phyloP scores from a whole-genome alignment of 768 basidiomycete species.

The Mycena polygramma region DNA sequence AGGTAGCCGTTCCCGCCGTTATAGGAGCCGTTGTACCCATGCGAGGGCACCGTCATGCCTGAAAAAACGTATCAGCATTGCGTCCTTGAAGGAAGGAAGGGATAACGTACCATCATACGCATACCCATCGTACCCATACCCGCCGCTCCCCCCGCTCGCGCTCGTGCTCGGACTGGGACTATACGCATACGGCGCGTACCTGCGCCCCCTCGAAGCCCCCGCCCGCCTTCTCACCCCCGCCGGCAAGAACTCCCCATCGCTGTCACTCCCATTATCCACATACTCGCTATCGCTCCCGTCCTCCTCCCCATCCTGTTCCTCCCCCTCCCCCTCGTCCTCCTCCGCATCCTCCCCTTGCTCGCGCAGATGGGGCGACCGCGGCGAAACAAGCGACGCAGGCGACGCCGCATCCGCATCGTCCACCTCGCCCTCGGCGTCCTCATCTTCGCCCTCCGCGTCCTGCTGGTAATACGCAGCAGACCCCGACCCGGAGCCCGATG shows the following conservation, averaged over 20 bases:
- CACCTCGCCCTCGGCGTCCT: not conserved
- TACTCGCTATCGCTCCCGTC: conserved; percentile 39
- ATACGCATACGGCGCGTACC: conserved; percentile 33
- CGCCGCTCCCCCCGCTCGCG: not conserved
- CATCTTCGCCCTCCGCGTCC: not conserved
- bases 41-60: too few species aligned
- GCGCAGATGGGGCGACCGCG: not conserved
- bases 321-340: conserved; percentile 3
- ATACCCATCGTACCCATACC: conserved; percentile 13
- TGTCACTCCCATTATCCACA: conserved; percentile 33
- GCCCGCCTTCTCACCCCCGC: not conserved
- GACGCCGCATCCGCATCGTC: not conserved
- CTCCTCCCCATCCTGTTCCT: conserved; percentile 39
- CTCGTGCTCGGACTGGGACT: not conserved
- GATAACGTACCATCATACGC: not conserved
- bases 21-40: too few species aligned
- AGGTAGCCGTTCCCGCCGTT: too few species aligned
- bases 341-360: conserved; percentile 2
- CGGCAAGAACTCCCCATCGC: conserved; percentile 40
- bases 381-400: too few species aligned
- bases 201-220: not conserved
- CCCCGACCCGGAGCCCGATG: too few species aligned
- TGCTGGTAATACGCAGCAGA: too few species aligned
- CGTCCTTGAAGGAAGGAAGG: too few species aligned
- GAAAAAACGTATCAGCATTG: too few species aligned